Base-by-base conservation (phyloP, 306 rosid genomes). In the Oemleria cerasiformis region DNA sequence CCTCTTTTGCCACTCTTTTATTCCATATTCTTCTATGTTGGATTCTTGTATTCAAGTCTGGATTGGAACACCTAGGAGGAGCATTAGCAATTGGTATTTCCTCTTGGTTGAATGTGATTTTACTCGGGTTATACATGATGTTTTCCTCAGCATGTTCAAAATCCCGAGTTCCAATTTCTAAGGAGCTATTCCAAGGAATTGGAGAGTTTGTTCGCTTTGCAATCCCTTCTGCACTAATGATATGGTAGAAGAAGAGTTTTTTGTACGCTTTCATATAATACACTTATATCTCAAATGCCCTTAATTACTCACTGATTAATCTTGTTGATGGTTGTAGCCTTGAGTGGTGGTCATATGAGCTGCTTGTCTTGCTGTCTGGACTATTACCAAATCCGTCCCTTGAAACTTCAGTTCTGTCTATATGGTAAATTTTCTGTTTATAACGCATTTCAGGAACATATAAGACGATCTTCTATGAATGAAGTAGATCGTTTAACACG, bases 311-410 rank as follows among this genome's bases (percentile, higher is more conserved):
- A n/a, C n/a, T n/a, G n/a, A n/a, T 23, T 23, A 30, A 30, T 21
- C 39, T 15, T 13, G 11, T 61, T 55, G 21, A 38, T 68, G 53
- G 36, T 10, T 67, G 34, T 38, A 87, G 88, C 81, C 82, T 88
- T 8, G 76, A 81, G 67, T 81, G 88, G 92, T 86, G 89, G 87
- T 80, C 96, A 47, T 89, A 34, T 68, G 92, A 89, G 79, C 71
- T 86, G 70, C 75, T 86, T n/a, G 36, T 84, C 30, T 63, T 89
- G 63, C 17, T 81, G 19, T 83, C 90, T 20, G 90, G 91, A 13
- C 75, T 83, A 42, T 75, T 89, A 65, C 90, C 96, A 71, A 84
- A 84, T 79, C 89, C 88, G 70, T 78, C 82, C 61, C 88, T 89
- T 80, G n/a, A n/a, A n/a, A n/a, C n/a, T n/a, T n/a, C n/a, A n/a